Percentiles rank a stretch among this genome's conserved stretches.
Evolutionary conservation across 129 eudicot genomes (phyloP).

Genomic region (Smallanthus sonchifolius): DNA sequence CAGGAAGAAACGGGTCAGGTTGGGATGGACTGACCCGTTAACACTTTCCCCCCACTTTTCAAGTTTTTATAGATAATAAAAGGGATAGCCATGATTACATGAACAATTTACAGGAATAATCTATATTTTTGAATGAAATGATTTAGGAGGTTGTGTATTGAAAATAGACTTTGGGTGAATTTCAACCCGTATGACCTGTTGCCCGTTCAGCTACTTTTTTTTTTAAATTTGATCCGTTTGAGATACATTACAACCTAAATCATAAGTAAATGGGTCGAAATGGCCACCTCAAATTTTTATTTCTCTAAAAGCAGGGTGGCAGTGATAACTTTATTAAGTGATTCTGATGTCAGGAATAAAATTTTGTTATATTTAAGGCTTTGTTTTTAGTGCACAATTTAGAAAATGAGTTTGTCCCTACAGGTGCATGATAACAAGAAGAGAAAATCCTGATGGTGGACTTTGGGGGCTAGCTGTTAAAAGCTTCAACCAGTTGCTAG

Average conservation of each 20-base stretch:
- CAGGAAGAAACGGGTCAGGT: neutral
- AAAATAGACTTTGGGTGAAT: neutral
- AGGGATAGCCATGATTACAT: neutral
- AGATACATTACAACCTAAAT: neutral
- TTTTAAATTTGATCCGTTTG: neutral
- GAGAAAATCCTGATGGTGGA: slow-evolving; percentile 87
- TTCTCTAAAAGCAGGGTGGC: neutral
- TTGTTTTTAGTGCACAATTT: neutral
- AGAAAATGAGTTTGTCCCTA: slow-evolving; percentile 14
- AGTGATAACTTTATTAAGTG: neutral
- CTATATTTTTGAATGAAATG: neutral
- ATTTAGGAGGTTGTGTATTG: neutral
- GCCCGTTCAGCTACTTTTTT: neutral
- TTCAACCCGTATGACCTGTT: neutral
- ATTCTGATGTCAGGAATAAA: neutral
- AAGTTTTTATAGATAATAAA: neutral
- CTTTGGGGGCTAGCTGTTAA: slow-evolving; percentile 96
- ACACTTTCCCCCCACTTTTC: neutral
- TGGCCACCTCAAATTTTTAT: neutral
- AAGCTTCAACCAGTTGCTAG: slow-evolving; percentile 73
- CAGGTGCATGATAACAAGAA: slow-evolving; percentile 98
- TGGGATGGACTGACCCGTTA: neutral
- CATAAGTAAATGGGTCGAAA: neutral
- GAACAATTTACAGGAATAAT: neutral
- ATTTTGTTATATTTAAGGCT: neutral